Percentiles rank a stretch among this genome's conserved stretches.
Conservation (phyloP, 2,329 filamentous ascomycete genomes). For the Chaetomium sp. region DNA sequence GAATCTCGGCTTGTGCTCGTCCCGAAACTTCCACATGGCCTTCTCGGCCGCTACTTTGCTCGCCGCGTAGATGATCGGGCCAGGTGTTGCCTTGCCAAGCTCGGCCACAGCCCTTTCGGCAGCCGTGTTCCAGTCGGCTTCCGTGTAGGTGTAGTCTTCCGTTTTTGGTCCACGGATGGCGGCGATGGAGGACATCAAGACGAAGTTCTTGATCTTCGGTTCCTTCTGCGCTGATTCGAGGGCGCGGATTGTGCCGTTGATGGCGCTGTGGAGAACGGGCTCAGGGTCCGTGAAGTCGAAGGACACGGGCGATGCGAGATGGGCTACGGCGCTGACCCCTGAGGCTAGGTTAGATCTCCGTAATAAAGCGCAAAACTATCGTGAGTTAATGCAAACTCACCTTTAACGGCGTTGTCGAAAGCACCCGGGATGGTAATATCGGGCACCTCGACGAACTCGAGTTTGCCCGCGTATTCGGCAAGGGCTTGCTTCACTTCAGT, state of each 20-base stretch:
- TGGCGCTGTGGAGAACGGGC: constrained; percentile 30
- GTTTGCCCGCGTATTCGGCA: constrained; percentile 16
- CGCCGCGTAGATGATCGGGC: constrained; percentile 35
- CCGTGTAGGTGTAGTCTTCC: constrained; percentile 29
- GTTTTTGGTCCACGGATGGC: constrained; percentile 19
- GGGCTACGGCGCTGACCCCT: constrained; percentile 30
- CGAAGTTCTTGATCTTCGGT: constrained; percentile 32
- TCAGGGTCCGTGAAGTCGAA: constrained; percentile 33
- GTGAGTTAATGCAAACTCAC: background rate
- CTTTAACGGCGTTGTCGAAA: constrained; percentile 34
- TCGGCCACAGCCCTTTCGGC: constrained; percentile 24
- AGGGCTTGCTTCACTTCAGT: constrained; percentile 12
- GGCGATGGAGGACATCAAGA: constrained; percentile 35
- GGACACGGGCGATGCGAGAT: constrained; percentile 36
- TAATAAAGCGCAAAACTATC: too few relatives aligned
- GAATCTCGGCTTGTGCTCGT: constrained; percentile 43
- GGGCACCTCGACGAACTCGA: constrained; percentile 32
- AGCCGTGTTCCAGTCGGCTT: constrained; percentile 36
- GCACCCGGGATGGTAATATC: constrained; percentile 32
- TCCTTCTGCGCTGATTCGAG: constrained; percentile 31
- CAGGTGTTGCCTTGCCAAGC: constrained; percentile 30
- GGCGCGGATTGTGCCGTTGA: constrained; percentile 28
- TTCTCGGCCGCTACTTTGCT: constrained; percentile 40
- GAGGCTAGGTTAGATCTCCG: background rate
- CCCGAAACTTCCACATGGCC: constrained; percentile 41